Conservation (phyloP, 495 filamentous ascomycete genomes). For the Podospora pseudocomata region DNA sequence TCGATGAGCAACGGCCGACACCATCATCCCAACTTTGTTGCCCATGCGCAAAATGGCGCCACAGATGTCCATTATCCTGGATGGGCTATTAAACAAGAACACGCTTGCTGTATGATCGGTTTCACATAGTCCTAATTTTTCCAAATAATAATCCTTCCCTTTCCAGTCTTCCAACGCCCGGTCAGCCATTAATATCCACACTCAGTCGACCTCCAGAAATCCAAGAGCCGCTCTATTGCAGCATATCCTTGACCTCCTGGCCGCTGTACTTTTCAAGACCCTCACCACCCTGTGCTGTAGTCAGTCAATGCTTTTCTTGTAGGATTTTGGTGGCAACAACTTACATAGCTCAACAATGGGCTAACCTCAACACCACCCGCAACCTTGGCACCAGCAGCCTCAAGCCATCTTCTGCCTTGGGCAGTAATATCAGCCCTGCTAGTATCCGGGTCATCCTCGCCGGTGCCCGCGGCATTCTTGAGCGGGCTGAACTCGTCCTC, state of each 20-base stretch:
- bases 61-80: neutral
- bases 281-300: constrained; percentile 61
- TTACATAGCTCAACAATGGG: constrained; percentile 92
- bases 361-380: constrained; percentile 88
- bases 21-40: neutral
- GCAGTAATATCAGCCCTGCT: constrained; percentile 82
- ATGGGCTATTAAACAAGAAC: neutral
- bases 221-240: neutral
- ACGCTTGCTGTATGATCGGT: constrained; percentile 51
- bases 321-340: constrained; percentile 38
- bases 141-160: neutral
- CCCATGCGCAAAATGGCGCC: neutral
- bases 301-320: neutral
- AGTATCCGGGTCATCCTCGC: constrained; percentile 92
- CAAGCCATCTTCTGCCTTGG: constrained; percentile 81
- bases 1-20: neutral
- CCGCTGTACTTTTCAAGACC: constrained; percentile 74
- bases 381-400: constrained; percentile 72
- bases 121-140: neutral
- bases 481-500: constrained; percentile 98
- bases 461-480: constrained; percentile 90
- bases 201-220: neutral
- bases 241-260: constrained; percentile 56
- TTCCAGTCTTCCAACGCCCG: neutral
- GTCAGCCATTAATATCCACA: neutral